phyloP scores from a whole-genome alignment of 2,329 filamentous ascomycete genomes.

The Didymella pinodella region DNA sequence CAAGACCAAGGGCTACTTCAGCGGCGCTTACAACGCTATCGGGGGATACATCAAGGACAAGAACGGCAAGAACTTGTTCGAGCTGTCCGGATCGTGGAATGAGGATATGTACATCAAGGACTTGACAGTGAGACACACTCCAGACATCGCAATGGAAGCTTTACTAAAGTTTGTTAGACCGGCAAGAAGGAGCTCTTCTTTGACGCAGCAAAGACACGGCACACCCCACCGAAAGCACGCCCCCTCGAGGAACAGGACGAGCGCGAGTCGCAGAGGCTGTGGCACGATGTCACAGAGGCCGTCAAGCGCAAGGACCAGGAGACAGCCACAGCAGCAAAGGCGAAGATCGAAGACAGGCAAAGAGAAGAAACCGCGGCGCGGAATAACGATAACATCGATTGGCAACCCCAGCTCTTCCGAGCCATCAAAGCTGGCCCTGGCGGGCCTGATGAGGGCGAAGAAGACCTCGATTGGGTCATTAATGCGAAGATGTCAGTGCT shows the following conservation, averaged over 20 bases:
- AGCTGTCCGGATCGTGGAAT: constrained; percentile 89
- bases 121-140: constrained; percentile 65
- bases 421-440: constrained; percentile 74
- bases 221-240: constrained; percentile 75
- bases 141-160: neutral
- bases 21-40: constrained; percentile 95
- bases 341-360: constrained; percentile 92
- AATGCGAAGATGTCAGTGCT: constrained; percentile 77
- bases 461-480: constrained; percentile 94
- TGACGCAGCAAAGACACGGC: constrained; percentile 80
- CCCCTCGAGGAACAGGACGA: constrained; percentile 87
- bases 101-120: constrained; percentile 94
- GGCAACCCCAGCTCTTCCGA: constrained; percentile 88
- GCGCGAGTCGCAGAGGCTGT: constrained; percentile 87
- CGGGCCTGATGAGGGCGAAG: constrained; percentile 79
- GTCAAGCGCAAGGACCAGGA: constrained; percentile 87
- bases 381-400: constrained; percentile 80
- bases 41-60: constrained; percentile 88
- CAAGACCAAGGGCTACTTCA: constrained; percentile 98
- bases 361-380: constrained; percentile 85
- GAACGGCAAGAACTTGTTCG: constrained; percentile 86
- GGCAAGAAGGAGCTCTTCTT: constrained; percentile 91
- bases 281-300: constrained; percentile 81
- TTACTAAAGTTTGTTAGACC: constrained; percentile 64
- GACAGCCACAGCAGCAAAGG: constrained; percentile 91